Percentiles rank a stretch among this genome's conserved stretches.
Evolutionary conservation across 2,329 filamentous ascomycete species (phyloP).

Genomic region (Lachnellula arida): DNA sequence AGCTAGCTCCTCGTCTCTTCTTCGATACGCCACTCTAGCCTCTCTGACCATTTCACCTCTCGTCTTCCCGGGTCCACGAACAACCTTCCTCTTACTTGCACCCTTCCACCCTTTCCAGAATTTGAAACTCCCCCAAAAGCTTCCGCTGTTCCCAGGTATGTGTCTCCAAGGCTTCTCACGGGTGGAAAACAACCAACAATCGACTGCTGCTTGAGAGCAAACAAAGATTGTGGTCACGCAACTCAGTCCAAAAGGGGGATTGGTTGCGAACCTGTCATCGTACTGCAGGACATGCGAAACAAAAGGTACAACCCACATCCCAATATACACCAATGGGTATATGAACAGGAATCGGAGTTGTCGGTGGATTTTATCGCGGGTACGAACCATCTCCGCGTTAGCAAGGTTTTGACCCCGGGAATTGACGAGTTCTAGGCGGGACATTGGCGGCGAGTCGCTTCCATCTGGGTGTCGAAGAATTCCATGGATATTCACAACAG

Average conservation of each 20-base stretch:
- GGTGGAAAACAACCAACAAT: conserved; percentile 62
- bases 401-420: conserved; percentile 28
- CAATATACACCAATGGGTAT: conserved; percentile 68
- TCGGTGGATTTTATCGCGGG: conserved; percentile 54
- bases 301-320: conserved; percentile 70
- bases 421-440: conserved; percentile 25
- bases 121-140: conserved; percentile 32
- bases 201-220: conserved; percentile 60
- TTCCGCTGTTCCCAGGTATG: conserved; percentile 40
- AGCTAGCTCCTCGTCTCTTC: conserved; percentile 45
- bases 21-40: conserved; percentile 42
- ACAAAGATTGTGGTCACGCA: conserved; percentile 54
- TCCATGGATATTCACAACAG: conserved; percentile 21
- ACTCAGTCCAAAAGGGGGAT: conserved; percentile 53
- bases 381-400: conserved; percentile 34
- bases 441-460: conserved; percentile 11
- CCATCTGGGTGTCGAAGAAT: conserved; percentile 16
- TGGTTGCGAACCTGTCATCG: conserved; percentile 43
- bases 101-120: conserved; percentile 29
- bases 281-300: conserved; percentile 58
- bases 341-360: conserved; percentile 71
- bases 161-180: conserved; percentile 69
- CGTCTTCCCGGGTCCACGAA: conserved; percentile 40
- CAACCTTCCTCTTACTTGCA: conserved; percentile 28
- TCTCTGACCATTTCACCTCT: conserved; percentile 51